Evolutionary conservation across 768 basidiomycete genomes (phyloP).

Genomic region (Neoboletus brunneissimus): DNA sequence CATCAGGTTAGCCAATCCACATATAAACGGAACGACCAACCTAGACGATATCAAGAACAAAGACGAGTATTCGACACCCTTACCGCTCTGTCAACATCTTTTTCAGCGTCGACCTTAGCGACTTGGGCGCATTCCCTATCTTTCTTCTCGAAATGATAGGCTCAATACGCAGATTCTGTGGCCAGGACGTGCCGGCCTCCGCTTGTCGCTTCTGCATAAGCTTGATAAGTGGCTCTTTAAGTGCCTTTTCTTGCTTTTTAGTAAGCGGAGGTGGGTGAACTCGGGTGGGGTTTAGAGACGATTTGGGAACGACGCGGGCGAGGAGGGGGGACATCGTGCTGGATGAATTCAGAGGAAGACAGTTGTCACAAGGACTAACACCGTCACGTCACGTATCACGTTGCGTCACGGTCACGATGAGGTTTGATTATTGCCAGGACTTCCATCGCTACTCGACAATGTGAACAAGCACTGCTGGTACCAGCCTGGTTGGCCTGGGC

Average conservation of each 20-base stretch:
- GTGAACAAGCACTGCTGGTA: too few species aligned
- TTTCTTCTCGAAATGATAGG: constrained; percentile 38
- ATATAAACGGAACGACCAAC: constrained; percentile 1
- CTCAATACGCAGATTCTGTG: constrained; percentile 51
- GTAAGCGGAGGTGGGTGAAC: constrained; percentile 34
- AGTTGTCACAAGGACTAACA: background rate
- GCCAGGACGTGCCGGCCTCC: constrained; percentile 40
- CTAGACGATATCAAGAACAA: background rate
- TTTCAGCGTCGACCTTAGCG: constrained; percentile 39
- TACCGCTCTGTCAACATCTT: constrained; percentile 37
- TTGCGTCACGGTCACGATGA: too few species aligned
- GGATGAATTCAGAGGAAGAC: background rate
- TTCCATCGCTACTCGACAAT: too few species aligned
- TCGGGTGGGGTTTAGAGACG: constrained; percentile 19
- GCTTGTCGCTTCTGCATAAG: constrained; percentile 40
- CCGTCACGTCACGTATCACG: constrained; percentile 25
- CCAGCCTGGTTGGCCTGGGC: too few species aligned
- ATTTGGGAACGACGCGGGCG: constrained; percentile 39
- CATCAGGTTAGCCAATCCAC: background rate
- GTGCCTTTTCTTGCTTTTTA: constrained; percentile 25
- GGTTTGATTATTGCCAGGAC: too few species aligned
- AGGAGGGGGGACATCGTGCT: constrained; percentile 17
- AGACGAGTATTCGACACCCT: background rate
- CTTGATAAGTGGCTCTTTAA: constrained; percentile 40
- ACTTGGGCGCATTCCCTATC: constrained; percentile 39